phyloP scores from a whole-genome alignment of 2,329 filamentous ascomycete genomes.

The Fonsecaea pugnacius region DNA sequence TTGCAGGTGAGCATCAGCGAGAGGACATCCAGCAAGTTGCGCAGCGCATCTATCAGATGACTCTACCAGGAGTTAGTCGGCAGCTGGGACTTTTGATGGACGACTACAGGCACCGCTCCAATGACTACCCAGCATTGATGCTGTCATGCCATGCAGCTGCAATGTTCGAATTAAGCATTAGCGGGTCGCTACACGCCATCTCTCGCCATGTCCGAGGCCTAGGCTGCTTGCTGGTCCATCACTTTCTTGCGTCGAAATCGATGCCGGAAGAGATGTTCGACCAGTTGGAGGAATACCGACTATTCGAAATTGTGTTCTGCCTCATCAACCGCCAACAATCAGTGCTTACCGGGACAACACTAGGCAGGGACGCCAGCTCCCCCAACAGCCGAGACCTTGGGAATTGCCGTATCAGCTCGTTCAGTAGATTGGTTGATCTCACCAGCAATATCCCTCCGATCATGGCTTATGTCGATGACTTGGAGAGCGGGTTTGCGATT shows the following conservation, averaged over 20 bases:
- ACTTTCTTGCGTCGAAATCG: slow-evolving; percentile 3
- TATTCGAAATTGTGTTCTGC: slow-evolving; percentile 9
- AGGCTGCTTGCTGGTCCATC: slow-evolving; percentile 7
- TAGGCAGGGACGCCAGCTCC: not conserved
- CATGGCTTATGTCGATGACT: slow-evolving; percentile 4
- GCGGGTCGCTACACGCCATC: not conserved
- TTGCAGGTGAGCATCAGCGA: slow-evolving; percentile 5
- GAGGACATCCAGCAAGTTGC: slow-evolving; percentile 1
- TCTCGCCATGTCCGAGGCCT: slow-evolving; percentile 11
- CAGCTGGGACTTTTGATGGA: not conserved
- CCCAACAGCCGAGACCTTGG: not conserved
- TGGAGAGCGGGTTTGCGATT: not conserved
- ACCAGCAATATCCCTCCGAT: slow-evolving; percentile 3
- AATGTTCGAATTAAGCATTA: slow-evolving; percentile 9
- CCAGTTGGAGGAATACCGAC: slow-evolving; percentile 11
- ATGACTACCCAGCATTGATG: slow-evolving; percentile 6
- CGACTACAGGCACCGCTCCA: not conserved
- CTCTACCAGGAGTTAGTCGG: slow-evolving; percentile 6
- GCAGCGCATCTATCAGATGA: not conserved
- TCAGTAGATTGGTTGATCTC: slow-evolving; percentile 3
- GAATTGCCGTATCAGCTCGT: not conserved
- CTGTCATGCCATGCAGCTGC: slow-evolving; percentile 6
- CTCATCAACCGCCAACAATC: slow-evolving; percentile 9
- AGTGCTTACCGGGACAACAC: slow-evolving; percentile 1
- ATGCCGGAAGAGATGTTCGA: slow-evolving; percentile 1